phyloP scores from a whole-genome alignment of 352 stramenopile species.

The Globisporangium yorkense region DNA sequence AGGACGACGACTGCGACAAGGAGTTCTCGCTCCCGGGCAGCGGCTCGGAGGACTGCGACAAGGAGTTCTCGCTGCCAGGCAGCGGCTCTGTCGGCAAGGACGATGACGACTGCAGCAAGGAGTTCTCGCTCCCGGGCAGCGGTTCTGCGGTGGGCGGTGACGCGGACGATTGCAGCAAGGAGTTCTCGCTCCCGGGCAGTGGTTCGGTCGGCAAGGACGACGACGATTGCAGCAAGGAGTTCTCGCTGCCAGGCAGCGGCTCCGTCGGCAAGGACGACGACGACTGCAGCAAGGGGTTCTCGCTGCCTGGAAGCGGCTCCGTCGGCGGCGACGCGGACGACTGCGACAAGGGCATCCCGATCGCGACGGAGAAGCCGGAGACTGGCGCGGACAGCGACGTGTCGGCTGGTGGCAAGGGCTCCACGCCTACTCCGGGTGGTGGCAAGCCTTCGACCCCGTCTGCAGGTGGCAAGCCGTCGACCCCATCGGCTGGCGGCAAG shows the following conservation, averaged over 20 bases:
- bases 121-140: slow-evolving; percentile 8
- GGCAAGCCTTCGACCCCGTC: slow-evolving; percentile 1
- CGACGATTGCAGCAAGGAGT: slow-evolving; percentile 28
- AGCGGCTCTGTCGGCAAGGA: slow-evolving; percentile 14
- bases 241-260: slow-evolving; percentile 24
- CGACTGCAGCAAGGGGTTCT: slow-evolving; percentile 12
- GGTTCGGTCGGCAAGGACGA: background rate
- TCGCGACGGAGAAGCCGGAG: slow-evolving; percentile 11
- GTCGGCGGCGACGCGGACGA: slow-evolving; percentile 4
- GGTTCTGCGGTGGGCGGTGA: background rate
- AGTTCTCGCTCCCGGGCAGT: slow-evolving; percentile 22
- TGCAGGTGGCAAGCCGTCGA: slow-evolving; percentile 5
- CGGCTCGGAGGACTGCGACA: slow-evolving; percentile 20
- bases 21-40: slow-evolving; percentile 21
- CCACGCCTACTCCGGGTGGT: too few relatives aligned
- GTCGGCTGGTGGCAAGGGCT: slow-evolving; percentile 4
- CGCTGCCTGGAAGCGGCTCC: slow-evolving; percentile 1
- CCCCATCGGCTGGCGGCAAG: slow-evolving; percentile 9
- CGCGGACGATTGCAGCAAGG: slow-evolving; percentile 4
- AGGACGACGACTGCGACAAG: slow-evolving; percentile 6
- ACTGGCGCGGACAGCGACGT: slow-evolving; percentile 5
- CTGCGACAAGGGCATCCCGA: slow-evolving; percentile 13
- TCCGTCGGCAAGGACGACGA: slow-evolving; percentile 6
- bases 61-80: slow-evolving; percentile 27
- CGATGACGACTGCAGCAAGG: slow-evolving; percentile 11